phyloP scores from a whole-genome alignment of 1,284 basidiomycete genomes.

The Mrakiaceae sp. region DNA sequence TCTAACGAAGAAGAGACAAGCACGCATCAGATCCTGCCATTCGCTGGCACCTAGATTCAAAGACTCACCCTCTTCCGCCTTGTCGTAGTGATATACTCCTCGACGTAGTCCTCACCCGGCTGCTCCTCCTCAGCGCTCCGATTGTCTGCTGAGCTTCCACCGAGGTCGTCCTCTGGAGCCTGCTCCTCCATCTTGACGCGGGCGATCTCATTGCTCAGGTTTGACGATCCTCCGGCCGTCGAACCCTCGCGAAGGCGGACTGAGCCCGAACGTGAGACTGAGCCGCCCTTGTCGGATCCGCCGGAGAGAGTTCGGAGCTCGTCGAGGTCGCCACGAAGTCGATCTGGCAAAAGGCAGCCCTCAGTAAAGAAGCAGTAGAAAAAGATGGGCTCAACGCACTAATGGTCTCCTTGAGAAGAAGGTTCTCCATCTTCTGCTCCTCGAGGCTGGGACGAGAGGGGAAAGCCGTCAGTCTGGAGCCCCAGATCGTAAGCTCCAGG shows the following conservation, averaged over 20 bases:
- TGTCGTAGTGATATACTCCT: conserved; percentile 33
- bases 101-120: conserved; percentile 26
- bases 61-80: conserved; percentile 29
- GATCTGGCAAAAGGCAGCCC: conserved; percentile 32
- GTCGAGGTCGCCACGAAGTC: conserved; percentile 79
- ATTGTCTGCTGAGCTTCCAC: neutral
- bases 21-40: neutral
- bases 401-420: conserved; percentile 82
- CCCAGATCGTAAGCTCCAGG: too few relatives aligned
- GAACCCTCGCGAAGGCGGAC: neutral
- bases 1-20: neutral
- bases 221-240: neutral
- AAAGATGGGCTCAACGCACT: conserved; percentile 25
- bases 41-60: neutral
- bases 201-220: neutral
- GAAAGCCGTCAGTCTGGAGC: too few relatives aligned
- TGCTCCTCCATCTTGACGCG: conserved; percentile 31
- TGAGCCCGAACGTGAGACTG: neutral
- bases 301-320: conserved; percentile 52
- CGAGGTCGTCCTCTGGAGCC: conserved; percentile 45
- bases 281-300: conserved; percentile 35
- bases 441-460: conserved; percentile 40
- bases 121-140: conserved; percentile 12
- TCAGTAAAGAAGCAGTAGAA: too few relatives aligned
- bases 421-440: conserved; percentile 81